phyloP scores from a whole-genome alignment of 2,329 filamentous ascomycete species.

The Pseudopyrenochaeta lycopersici region DNA sequence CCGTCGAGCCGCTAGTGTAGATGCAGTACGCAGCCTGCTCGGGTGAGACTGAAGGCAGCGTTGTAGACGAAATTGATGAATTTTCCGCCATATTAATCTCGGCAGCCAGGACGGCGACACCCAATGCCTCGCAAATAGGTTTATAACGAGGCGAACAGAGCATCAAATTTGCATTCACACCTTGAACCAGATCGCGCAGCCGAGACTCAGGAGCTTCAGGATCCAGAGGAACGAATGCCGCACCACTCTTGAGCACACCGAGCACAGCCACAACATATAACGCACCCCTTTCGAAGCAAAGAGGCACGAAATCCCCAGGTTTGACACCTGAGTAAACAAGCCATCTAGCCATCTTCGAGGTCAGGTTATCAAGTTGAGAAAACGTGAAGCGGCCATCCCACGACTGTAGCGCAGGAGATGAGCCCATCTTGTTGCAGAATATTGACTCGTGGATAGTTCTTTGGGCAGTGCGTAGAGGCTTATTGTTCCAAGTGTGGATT shows the following conservation, averaged over 20 bases:
- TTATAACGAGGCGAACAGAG: not conserved
- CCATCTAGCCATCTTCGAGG: no score
- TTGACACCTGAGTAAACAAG: no score
- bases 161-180: not conserved
- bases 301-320: no score
- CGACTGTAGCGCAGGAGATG: no score
- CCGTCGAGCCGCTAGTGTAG: conserved; percentile 84
- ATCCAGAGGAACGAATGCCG: not conserved
- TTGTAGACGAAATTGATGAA: not conserved
- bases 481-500: no score
- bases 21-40: conserved; percentile 51
- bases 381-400: no score
- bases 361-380: no score
- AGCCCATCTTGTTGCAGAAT: no score
- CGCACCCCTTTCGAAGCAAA: no score
- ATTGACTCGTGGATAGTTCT: no score
- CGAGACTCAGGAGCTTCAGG: not conserved
- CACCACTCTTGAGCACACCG: not conserved
- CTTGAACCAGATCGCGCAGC: not conserved
- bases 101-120: not conserved
- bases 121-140: not conserved
- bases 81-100: no score
- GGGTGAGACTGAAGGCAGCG: not conserved
- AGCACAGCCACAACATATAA: not conserved
- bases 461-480: no score